Conservation (phyloP, 1,284 basidiomycete species). For the Afroboletus lepidellus region DNA sequence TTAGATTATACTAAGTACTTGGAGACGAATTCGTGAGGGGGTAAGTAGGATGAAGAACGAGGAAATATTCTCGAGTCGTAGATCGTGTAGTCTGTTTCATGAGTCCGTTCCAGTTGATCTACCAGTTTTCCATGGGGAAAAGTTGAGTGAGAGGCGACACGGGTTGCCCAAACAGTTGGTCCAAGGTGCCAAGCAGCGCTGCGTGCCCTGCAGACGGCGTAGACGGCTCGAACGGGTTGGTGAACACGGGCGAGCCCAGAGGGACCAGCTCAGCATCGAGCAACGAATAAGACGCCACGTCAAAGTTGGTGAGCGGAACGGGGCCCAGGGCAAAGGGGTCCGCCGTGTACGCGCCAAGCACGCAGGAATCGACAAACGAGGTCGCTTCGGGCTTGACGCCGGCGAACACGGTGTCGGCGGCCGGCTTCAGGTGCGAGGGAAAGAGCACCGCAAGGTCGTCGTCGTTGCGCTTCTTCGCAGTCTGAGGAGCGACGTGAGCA, state of each 20-base stretch:
- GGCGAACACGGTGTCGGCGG: slow-evolving; percentile 21
- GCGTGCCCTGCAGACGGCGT: slow-evolving; percentile 2
- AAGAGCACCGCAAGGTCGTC: slow-evolving; percentile 1
- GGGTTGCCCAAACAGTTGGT: slow-evolving; percentile 31
- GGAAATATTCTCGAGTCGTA: background rate
- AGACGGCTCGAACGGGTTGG: slow-evolving; percentile 32
- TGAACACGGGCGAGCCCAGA: slow-evolving; percentile 29
- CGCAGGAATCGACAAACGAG: slow-evolving; percentile 27
- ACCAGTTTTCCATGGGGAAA: slow-evolving; percentile 15
- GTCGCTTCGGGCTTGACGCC: slow-evolving; percentile 34
- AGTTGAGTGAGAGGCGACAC: slow-evolving; percentile 25
- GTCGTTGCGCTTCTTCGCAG: background rate
- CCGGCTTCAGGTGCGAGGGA: slow-evolving; percentile 28
- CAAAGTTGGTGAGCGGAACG: slow-evolving; percentile 11
- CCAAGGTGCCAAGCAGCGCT: slow-evolving; percentile 23
- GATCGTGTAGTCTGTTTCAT: background rate
- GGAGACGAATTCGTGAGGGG: slow-evolving; percentile 6
- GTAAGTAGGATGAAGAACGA: slow-evolving; percentile 3
- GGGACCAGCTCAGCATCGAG: slow-evolving; percentile 7
- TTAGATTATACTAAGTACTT: slow-evolving; percentile 18
- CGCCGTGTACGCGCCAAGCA: slow-evolving; percentile 21
- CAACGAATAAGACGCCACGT: slow-evolving; percentile 6
- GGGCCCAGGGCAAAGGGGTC: slow-evolving; percentile 1
- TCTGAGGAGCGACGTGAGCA: slow-evolving; percentile 19
- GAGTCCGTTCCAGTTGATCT: slow-evolving; percentile 7